Evolutionary conservation across 371 early-diverging fungal genomes (phyloP).

Genomic region (Apophysomyces ossiformis): DNA sequence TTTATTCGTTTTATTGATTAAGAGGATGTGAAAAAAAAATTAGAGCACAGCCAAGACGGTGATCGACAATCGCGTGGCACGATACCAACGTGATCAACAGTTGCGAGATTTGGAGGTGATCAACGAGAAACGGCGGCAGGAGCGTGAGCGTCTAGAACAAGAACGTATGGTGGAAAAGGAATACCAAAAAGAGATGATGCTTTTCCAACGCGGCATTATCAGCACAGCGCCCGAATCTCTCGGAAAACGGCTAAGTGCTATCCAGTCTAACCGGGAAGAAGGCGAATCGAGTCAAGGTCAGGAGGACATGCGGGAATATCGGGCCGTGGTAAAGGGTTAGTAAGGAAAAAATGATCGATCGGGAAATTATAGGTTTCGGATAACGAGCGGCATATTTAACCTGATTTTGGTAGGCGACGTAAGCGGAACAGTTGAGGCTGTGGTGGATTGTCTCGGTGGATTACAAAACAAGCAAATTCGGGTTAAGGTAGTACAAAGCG

Average conservation of each 20-base stretch:
- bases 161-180: conserved; percentile 64
- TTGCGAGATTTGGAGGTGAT: conserved; percentile 74
- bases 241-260: conserved; percentile 45
- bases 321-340: conserved; percentile 63
- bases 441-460: conserved; percentile 75
- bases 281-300: conserved; percentile 27
- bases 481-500: conserved; percentile 73
- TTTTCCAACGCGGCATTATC: conserved; percentile 71
- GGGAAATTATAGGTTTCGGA: background rate
- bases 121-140: conserved; percentile 74
- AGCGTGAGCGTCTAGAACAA: conserved; percentile 63
- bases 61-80: conserved; percentile 67
- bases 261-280: conserved; percentile 31
- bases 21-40: background rate
- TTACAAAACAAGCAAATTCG: conserved; percentile 81
- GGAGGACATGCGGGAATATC: conserved; percentile 53
- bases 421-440: conserved; percentile 93
- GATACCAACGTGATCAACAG: conserved; percentile 63
- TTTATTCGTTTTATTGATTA: background rate
- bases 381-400: background rate
- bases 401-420: conserved; percentile 80
- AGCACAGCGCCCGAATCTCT: conserved; percentile 59
- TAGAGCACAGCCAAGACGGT: conserved; percentile 83
- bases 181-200: conserved; percentile 67
- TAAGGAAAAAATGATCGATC: conserved; percentile 1